Base-by-base conservation (phyloP, 2,329 filamentous ascomycete genomes). In the Chalara sp. region DNA sequence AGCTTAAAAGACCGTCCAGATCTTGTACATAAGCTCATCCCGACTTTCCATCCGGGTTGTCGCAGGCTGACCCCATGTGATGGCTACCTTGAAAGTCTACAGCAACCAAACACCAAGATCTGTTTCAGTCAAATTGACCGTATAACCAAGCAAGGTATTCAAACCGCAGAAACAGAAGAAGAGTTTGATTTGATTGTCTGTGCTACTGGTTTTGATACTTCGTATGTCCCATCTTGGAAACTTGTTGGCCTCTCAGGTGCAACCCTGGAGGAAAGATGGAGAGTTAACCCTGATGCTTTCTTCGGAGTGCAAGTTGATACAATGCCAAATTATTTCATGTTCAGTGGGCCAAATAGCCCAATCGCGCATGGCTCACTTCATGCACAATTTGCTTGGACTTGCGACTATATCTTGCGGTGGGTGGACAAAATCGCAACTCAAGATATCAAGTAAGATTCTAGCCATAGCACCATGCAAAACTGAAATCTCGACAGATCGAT, bases 101-200 rank as follows among this genome's bases (percentile, higher is more conserved):
- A 66, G 32, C 57, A 63, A 52, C 44, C 55, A 6, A 67, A 69
- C 35, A 60, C 67, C 13, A 55, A 64, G 6, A 55, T 68, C 31
- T 58, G 65, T 1, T 60, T 64, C 30, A 74, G 78, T 54, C 75
- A 76, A 56, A 64, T 76, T 41, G 63, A 72, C 29, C 66, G 69
- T 54, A 50, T 71, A 46, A 70, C 67, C 1, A 56, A 63, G 31
- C 61, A 53, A 2, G 66, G 68, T 2, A 58, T 70, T 13, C 39
- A 62, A 21, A 60, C 67, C 1, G 55, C 48, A 1, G 59, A 61
- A 33, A 64, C 61, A 6, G 50, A 46, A 11, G 57, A 58, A 21
- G 52, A 57, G 8, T 41, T 72, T 42, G 70, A 72, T 51, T 57
- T 60, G 10, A 58, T 72, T 1, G 58, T 70, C n/a, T 64, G 60